Evolutionary conservation across 495 filamentous ascomycete genomes (phyloP).

Genomic region (Aspergillus biplanus): DNA sequence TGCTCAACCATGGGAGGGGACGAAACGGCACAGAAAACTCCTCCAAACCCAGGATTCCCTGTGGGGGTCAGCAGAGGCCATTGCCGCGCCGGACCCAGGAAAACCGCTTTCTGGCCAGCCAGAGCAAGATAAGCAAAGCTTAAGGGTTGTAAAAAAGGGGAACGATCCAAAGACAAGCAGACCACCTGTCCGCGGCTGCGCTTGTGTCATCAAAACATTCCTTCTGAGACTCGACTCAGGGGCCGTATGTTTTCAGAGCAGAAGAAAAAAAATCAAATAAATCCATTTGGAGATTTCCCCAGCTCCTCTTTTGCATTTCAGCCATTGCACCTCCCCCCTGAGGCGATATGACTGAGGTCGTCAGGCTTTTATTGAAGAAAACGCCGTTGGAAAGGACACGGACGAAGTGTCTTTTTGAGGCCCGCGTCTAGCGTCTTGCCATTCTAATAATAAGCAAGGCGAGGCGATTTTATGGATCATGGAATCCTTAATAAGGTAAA

Average conservation of each 20-base stretch:
- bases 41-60: conserved; percentile 25
- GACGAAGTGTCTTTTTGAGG: too few relatives aligned
- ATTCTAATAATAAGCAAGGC: too few relatives aligned
- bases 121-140: conserved; percentile 12
- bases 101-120: conserved; percentile 18
- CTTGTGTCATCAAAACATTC: conserved; percentile 27
- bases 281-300: background rate
- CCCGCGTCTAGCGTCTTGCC: too few relatives aligned
- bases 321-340: too few relatives aligned
- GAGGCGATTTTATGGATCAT: too few relatives aligned
- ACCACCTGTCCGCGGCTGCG: conserved; percentile 31
- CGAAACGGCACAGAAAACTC: conserved; percentile 38
- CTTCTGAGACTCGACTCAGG: background rate
- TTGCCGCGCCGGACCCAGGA: conserved; percentile 25
- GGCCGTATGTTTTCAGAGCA: background rate
- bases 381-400: too few relatives aligned
- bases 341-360: too few relatives aligned
- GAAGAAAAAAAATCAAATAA: too few relatives aligned
- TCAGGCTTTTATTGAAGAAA: too few relatives aligned
- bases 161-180: conserved; percentile 26
- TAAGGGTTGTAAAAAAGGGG: conserved; percentile 19
- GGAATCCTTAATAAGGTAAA: too few relatives aligned
- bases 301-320: background rate
- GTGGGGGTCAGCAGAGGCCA: conserved; percentile 27
- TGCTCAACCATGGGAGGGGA: conserved; percentile 52